Base-by-base conservation (phyloP, 169 alveolate genomes). In the Plasmodium cynomolgi region DNA sequence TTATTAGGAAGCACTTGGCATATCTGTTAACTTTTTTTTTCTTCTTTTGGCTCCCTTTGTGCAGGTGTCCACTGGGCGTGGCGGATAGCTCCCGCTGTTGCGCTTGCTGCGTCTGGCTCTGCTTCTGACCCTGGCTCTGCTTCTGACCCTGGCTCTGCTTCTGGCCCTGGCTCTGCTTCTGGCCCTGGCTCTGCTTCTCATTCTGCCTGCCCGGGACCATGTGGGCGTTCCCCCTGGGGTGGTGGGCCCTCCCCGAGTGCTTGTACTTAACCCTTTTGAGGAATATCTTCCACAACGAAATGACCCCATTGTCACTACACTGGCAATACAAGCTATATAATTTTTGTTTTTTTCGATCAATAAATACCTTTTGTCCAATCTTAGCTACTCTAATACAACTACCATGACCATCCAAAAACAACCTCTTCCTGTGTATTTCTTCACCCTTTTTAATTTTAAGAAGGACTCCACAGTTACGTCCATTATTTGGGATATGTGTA, bases 281-380 rank as follows among this genome's bases (percentile, higher is more conserved):
- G 47, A 90, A 90, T 9, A 90, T 56, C 33, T 81, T 77, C 94
- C 94, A 90, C 15, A 90, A 26, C 0, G 94, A 90, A 6, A 90
- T 90, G 29, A 90, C 58, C 13, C 94, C 94, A 68, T 90, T 90
- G 11, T 90, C 94, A 62, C 94, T 90, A 26, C 94, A 90, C 37
- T 90, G 94, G 81, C 94, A 90, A 39, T 90, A 90, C 33, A 90
- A 62, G 82, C 94, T 80, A n/a, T 90, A 90, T 29, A 90, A 37
- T 80, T 90, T 90, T 39, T 80, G 47, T 39, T 58, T 80, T 41
- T 34, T 79, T 6, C 71, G 73, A 80, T 90, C 94, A 1, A 90
- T 72, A 39, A 80, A 90, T 11, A 90, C 83, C 34, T 68, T 90
- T 1, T 81, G 83, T 0, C 94, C 94, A 58, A 90, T 90, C 26